Percentiles rank a stretch among this genome's conserved stretches.
Conservation (phyloP, 1,284 basidiomycete species). For the Ceratobasidium theobromae region DNA sequence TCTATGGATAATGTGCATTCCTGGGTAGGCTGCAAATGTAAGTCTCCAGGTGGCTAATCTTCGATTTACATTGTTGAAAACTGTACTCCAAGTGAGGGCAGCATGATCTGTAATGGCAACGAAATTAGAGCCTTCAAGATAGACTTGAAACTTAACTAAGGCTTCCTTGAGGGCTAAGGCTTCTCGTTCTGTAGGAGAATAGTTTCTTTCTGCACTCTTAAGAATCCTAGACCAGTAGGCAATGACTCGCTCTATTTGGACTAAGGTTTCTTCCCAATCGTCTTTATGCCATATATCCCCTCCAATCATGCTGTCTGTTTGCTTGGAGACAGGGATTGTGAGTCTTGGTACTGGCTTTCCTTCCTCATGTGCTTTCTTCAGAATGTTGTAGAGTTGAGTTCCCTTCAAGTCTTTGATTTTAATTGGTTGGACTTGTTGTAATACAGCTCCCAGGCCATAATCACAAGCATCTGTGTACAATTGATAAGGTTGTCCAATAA, state of each 20-base stretch:
- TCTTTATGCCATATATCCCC: neutral
- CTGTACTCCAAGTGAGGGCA: constrained; percentile 44
- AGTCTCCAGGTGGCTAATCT: constrained; percentile 42
- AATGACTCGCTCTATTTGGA: constrained; percentile 44
- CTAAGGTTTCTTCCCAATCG: neutral
- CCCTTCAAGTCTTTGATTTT: constrained; percentile 44
- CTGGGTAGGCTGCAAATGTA: constrained; percentile 43
- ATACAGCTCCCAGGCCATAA: constrained; percentile 41
- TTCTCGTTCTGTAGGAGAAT: constrained; percentile 46
- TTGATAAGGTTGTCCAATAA: constrained; percentile 42
- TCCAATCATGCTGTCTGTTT: constrained; percentile 32
- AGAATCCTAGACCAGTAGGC: constrained; percentile 44
- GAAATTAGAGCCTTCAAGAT: constrained; percentile 43
- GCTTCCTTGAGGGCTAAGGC: constrained; percentile 44
- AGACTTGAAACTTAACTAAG: constrained; percentile 44
- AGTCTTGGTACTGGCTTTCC: constrained; percentile 37
- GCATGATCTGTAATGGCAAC: constrained; percentile 44
- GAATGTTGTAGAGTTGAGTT: constrained; percentile 42
- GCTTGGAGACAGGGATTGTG: constrained; percentile 36
- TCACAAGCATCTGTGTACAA: constrained; percentile 49
- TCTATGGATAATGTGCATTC: constrained; percentile 44
- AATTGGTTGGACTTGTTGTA: constrained; percentile 49
- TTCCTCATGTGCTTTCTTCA: constrained; percentile 36
- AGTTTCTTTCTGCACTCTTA: constrained; percentile 43
- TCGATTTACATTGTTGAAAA: constrained; percentile 45